Conservation (phyloP, 768 basidiomycete species). For the Nidula microcarpa region DNA sequence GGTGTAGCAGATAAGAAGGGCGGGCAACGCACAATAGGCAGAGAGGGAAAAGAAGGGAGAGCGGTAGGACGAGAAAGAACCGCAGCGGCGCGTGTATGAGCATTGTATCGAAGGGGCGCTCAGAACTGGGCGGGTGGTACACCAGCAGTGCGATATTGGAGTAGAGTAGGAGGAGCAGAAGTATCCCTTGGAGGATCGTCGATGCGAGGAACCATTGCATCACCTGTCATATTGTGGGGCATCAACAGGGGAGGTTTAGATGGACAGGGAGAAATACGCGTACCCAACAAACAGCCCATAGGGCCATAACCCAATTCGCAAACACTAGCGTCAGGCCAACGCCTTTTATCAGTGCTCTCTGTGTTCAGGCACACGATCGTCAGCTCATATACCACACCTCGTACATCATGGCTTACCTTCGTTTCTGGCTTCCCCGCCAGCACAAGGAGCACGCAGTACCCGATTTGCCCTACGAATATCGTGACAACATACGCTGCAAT, state of each 20-base stretch:
- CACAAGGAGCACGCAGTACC: conserved; percentile 80
- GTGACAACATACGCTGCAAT: conserved; percentile 59
- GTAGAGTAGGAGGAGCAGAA: conserved; percentile 70
- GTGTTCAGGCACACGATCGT: neutral
- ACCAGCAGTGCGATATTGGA: conserved; percentile 75
- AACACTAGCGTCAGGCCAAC: conserved; percentile 77
- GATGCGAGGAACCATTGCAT: conserved; percentile 75
- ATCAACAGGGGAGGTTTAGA: neutral
- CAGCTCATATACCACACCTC: neutral
- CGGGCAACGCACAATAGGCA: conserved; percentile 50
- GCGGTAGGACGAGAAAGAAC: conserved; percentile 56
- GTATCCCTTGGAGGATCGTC: conserved; percentile 69
- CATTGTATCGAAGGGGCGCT: conserved; percentile 69
- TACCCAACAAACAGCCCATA: conserved; percentile 80
- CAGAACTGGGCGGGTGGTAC: conserved; percentile 60
- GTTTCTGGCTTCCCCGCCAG: conserved; percentile 73
- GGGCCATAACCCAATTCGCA: conserved; percentile 77
- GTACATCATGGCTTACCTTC: conserved; percentile 44
- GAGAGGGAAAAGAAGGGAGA: conserved; percentile 55
- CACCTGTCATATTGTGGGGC: conserved; percentile 33
- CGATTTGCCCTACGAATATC: conserved; percentile 68
- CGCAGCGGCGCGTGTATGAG: conserved; percentile 88
- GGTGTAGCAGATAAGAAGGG: too few relatives aligned
- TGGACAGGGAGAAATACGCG: conserved; percentile 8
- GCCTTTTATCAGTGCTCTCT: conserved; percentile 70